Evolutionary conservation across 441 rosid species (phyloP).

Genomic region (Populus trichocarpa): DNA sequence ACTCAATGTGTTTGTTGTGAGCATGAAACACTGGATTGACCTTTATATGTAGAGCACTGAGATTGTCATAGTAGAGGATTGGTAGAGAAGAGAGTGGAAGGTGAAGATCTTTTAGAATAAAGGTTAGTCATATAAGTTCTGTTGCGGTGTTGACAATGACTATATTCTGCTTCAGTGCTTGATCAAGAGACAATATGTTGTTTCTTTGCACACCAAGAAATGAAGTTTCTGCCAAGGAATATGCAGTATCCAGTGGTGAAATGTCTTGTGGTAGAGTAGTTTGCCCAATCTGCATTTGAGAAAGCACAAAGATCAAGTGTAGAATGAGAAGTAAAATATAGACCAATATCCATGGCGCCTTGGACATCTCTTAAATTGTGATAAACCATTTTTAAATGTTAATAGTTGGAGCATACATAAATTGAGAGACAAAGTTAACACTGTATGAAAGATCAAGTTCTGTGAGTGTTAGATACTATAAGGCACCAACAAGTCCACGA

Average conservation of each 20-base stretch:
- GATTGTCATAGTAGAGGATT: background rate
- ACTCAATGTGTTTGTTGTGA: background rate
- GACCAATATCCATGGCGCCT: background rate
- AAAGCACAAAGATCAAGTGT: background rate
- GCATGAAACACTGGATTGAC: background rate
- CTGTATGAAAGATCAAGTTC: background rate
- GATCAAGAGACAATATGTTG: background rate
- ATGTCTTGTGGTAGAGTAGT: background rate
- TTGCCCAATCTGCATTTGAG: background rate
- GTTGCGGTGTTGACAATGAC: background rate
- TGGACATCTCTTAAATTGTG: background rate
- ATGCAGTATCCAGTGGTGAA: background rate
- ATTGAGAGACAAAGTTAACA: background rate
- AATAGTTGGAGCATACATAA: background rate
- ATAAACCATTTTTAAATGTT: background rate
- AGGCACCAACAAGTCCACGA: background rate
- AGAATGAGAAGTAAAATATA: background rate
- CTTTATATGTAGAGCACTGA: background rate
- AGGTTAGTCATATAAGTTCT: background rate
- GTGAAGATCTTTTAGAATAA: background rate
- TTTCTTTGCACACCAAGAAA: background rate
- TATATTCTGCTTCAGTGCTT: background rate
- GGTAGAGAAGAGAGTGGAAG: background rate
- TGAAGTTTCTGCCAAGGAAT: background rate
- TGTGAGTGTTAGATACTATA: background rate